A percentile compares a stretch with the other conserved stretches of the same genome.
phyloP scores from a whole-genome alignment of 331 rosid genomes.

The Rhamnella rubrinervis region DNA sequence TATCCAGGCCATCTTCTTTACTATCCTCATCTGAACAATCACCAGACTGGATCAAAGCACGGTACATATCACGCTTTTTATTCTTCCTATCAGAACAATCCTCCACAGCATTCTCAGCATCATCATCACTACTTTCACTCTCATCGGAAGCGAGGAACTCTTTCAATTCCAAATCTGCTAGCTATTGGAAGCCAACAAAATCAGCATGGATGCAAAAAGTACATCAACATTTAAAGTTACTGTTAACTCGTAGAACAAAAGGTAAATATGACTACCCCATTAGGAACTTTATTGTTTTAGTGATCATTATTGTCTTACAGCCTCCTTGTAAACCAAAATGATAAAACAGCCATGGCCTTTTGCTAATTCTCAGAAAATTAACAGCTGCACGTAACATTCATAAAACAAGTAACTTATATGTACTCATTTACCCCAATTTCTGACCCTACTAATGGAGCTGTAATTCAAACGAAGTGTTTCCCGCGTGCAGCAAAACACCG shows the following conservation, averaged over 20 bases:
- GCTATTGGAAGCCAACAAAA: constrained; percentile 34
- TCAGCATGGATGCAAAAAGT: constrained; percentile 20
- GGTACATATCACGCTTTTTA: constrained; percentile 49
- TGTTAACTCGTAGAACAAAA: background rate
- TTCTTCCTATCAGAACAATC: constrained; percentile 38
- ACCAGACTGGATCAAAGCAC: constrained; percentile 59
- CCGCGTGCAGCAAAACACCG: too few relatives aligned
- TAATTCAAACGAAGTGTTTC: too few relatives aligned
- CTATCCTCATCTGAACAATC: constrained; percentile 59
- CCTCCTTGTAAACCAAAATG: too few relatives aligned
- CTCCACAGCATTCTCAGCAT: constrained; percentile 36
- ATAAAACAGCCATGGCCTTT: too few relatives aligned
- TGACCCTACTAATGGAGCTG: too few relatives aligned
- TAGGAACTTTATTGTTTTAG: background rate
- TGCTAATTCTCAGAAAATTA: too few relatives aligned
- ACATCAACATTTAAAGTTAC: constrained; percentile 11
- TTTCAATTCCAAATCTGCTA: constrained; percentile 65
- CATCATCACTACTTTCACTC: constrained; percentile 61
- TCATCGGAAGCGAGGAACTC: constrained; percentile 77
- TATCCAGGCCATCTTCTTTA: constrained; percentile 54
- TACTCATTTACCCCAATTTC: too few relatives aligned
- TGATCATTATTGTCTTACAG: too few relatives aligned
- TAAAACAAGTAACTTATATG: too few relatives aligned
- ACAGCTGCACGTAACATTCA: too few relatives aligned
- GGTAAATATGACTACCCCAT: background rate